phyloP scores from a whole-genome alignment of 192 early-diverging fungal species.

The Piromyces finnis region DNA sequence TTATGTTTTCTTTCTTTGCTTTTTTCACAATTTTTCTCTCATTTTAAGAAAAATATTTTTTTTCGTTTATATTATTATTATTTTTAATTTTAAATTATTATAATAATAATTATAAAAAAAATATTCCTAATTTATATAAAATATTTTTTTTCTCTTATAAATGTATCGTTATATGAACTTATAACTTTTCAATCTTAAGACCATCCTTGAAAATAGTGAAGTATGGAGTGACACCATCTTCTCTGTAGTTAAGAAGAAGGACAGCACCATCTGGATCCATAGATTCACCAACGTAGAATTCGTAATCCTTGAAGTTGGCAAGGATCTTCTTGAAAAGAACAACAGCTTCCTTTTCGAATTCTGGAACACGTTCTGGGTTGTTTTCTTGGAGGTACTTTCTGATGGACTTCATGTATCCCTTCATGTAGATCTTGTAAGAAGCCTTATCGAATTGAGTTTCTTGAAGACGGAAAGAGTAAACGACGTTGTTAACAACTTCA shows the following conservation, averaged over 20 bases:
- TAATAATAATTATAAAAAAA: not conserved
- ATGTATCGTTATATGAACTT: not conserved
- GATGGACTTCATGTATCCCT: slow-evolving; percentile 82
- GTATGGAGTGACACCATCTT: slow-evolving; percentile 81
- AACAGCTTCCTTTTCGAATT: slow-evolving; percentile 43
- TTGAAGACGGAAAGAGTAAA: slow-evolving; percentile 58
- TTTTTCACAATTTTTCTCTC: too few species aligned
- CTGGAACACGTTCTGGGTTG: slow-evolving; percentile 35
- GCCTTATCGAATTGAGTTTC: slow-evolving; percentile 77
- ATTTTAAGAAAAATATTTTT: not conserved
- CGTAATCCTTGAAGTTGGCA: slow-evolving; percentile 66
- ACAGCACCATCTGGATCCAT: slow-evolving; percentile 81
- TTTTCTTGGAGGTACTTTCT: slow-evolving; percentile 34
- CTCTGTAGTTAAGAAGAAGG: slow-evolving; percentile 82
- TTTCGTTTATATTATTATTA: not conserved
- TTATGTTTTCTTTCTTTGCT: too few species aligned
- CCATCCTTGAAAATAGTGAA: slow-evolving; percentile 82
- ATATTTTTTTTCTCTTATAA: not conserved
- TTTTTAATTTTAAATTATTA: not conserved
- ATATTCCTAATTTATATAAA: not conserved
- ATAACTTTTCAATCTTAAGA: slow-evolving; percentile 58
- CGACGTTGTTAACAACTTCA: slow-evolving; percentile 65
- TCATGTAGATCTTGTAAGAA: slow-evolving; percentile 74
- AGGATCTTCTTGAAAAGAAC: slow-evolving; percentile 62
- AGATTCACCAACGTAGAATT: slow-evolving; percentile 75